Evolutionary conservation across 1,139 yeast genomes (phyloP).

Genomic region (Blastobotrys elegans): DNA sequence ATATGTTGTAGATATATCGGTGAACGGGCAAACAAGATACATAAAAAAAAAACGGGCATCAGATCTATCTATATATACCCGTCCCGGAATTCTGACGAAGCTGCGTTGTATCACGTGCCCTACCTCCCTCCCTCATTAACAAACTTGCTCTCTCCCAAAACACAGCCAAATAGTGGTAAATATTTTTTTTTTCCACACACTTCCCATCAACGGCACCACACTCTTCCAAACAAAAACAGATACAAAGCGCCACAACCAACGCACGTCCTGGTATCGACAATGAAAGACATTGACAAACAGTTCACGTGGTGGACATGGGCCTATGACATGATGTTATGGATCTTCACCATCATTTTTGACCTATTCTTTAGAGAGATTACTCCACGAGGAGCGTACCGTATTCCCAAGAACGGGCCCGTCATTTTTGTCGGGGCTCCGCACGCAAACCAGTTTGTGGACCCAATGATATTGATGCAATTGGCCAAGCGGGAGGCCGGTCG

Average conservation of each 20-base stretch:
- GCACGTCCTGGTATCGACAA: neutral
- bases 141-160: no score
- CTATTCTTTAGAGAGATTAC: constrained; percentile 84
- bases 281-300: constrained; percentile 14
- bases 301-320: constrained; percentile 20
- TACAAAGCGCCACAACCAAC: neutral
- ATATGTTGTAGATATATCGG: no score
- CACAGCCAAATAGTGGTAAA: neutral
- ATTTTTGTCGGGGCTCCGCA: constrained; percentile 98
- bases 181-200: neutral
- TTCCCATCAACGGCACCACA: neutral
- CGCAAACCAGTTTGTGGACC: constrained; percentile 95
- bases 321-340: constrained; percentile 37
- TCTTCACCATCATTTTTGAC: constrained; percentile 40
- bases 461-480: constrained; percentile 76
- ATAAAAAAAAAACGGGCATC: no score
- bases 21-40: no score
- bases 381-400: constrained; percentile 84
- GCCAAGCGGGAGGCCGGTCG: constrained; percentile 67
- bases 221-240: neutral
- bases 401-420: constrained; percentile 80
- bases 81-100: no score
- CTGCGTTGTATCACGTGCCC: no score
- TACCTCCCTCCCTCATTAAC: no score
- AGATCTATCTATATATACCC: no score